phyloP scores from a whole-genome alignment of 352 stramenopile species.

The Phytopythium helicoides region DNA sequence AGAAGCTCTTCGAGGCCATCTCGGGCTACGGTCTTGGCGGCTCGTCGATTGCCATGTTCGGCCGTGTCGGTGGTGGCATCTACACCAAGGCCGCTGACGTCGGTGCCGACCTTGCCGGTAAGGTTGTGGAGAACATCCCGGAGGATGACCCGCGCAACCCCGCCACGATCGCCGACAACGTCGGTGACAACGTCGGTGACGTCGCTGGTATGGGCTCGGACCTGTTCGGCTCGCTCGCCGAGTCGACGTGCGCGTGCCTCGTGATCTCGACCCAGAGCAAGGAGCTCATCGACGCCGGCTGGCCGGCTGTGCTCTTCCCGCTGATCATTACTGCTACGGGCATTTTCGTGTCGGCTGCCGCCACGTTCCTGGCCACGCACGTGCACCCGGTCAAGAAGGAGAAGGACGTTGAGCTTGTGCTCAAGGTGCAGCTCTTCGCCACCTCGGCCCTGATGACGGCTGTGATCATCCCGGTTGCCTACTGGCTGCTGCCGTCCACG shows the following conservation, averaged over 20 bases:
- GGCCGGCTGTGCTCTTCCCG: slow-evolving; percentile 96
- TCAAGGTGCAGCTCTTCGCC: slow-evolving; percentile 98
- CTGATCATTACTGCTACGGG: slow-evolving; percentile 95
- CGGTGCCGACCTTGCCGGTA: slow-evolving; percentile 98
- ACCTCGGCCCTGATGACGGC: slow-evolving; percentile 97
- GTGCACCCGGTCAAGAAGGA: slow-evolving; percentile 94
- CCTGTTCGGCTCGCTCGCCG: slow-evolving; percentile 99
- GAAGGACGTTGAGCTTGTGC: slow-evolving; percentile 94
- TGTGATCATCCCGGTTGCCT: slow-evolving; percentile 88
- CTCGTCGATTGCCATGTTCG: slow-evolving; percentile 99
- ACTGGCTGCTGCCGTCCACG: slow-evolving; percentile 88
- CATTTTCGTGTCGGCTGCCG: slow-evolving; percentile 96
- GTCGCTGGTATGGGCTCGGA: slow-evolving; percentile 99
- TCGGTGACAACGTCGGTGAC: slow-evolving; percentile 99
- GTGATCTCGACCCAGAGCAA: slow-evolving; percentile 94
- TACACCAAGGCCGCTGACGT: slow-evolving; percentile 99
- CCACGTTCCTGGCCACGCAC: slow-evolving; percentile 98
- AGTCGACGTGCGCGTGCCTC: slow-evolving; percentile 98
- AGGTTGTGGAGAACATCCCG: slow-evolving; percentile 98
- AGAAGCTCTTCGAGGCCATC: slow-evolving; percentile 95
- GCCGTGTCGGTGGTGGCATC: slow-evolving; percentile 98
- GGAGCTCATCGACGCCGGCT: slow-evolving; percentile 90
- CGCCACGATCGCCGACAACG: slow-evolving; percentile 99
- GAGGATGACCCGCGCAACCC: slow-evolving; percentile 99
- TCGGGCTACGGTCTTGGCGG: slow-evolving; percentile 98